Evolutionary conservation across 495 filamentous ascomycete genomes (phyloP).

Genomic region (Lasiosphaeria ovina): DNA sequence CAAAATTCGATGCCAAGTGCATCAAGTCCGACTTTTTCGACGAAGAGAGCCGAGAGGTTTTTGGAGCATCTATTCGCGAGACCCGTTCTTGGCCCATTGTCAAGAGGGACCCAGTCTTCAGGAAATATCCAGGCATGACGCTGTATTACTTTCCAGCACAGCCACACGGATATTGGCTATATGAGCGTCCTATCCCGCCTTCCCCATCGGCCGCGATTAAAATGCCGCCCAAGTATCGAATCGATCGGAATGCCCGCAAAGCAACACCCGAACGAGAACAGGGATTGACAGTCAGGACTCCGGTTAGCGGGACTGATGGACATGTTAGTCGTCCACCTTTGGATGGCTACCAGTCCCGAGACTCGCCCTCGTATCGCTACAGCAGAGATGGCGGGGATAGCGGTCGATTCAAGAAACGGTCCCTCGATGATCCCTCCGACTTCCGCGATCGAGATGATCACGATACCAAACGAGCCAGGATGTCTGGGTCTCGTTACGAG

Average conservation of each 20-base stretch:
- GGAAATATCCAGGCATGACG: constrained; percentile 30
- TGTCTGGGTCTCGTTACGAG: constrained; percentile 1
- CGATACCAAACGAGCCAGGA: constrained; percentile 20
- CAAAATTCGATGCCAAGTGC: constrained; percentile 41
- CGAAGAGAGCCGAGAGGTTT: constrained; percentile 45
- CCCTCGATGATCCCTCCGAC: constrained; percentile 14
- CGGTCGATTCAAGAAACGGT: constrained; percentile 20
- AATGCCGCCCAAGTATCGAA: constrained; percentile 24
- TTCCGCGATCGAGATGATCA: constrained; percentile 7
- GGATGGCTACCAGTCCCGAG: neutral
- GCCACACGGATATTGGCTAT: constrained; percentile 25
- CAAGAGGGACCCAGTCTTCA: constrained; percentile 49
- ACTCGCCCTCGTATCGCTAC: constrained; percentile 2
- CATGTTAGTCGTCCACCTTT: constrained; percentile 6
- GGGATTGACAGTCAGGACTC: neutral
- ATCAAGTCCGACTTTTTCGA: constrained; percentile 49
- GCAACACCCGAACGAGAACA: constrained; percentile 2
- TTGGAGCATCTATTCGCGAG: constrained; percentile 40
- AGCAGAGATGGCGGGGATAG: constrained; percentile 5
- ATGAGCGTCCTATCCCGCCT: constrained; percentile 22
- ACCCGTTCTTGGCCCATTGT: constrained; percentile 42
- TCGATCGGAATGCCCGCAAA: constrained; percentile 12
- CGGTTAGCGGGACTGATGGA: neutral
- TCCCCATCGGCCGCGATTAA: constrained; percentile 25
- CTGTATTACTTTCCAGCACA: constrained; percentile 20